phyloP scores from a whole-genome alignment of 2,329 filamentous ascomycete genomes.

The Clonostachys rhizophaga region DNA sequence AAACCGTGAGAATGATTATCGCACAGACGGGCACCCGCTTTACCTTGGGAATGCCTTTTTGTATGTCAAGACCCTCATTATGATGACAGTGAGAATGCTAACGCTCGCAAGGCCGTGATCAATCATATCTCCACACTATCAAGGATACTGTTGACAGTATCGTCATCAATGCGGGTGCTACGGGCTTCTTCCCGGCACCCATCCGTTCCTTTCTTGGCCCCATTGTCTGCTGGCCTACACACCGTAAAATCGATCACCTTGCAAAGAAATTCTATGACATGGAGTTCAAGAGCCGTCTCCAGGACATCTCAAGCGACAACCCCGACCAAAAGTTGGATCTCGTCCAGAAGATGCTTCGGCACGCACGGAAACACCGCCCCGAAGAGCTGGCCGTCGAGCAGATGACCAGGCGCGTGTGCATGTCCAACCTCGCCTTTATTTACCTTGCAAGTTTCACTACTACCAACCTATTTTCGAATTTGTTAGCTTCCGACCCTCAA shows the following conservation, averaged over 20 bases:
- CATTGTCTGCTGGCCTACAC: constrained; percentile 12
- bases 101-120: constrained; percentile 10
- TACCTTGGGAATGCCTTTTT: constrained; percentile 15
- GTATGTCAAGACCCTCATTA: neutral
- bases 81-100: neutral
- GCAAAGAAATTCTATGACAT: constrained; percentile 14
- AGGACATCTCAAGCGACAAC: constrained; percentile 7
- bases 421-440: constrained; percentile 28
- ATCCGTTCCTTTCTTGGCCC: constrained; percentile 23
- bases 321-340: constrained; percentile 24
- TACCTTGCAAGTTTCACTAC: constrained; percentile 32
- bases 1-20: constrained; percentile 17
- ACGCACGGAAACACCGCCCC: constrained; percentile 26
- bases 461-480: constrained; percentile 31
- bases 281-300: constrained; percentile 11
- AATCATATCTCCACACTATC: constrained; percentile 21
- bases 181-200: constrained; percentile 18
- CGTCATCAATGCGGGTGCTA: constrained; percentile 22
- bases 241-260: constrained; percentile 14
- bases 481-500: constrained; percentile 25
- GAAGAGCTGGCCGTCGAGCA: constrained; percentile 22
- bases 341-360: constrained; percentile 36
- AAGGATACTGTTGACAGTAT: constrained; percentile 21
- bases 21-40: constrained; percentile 23
- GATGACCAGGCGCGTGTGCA: constrained; percentile 21